A percentile compares a stretch with the other conserved stretches of the same genome.
phyloP scores from a whole-genome alignment of 176 grass and related monocot species.

The Aegilops tauschii region DNA sequence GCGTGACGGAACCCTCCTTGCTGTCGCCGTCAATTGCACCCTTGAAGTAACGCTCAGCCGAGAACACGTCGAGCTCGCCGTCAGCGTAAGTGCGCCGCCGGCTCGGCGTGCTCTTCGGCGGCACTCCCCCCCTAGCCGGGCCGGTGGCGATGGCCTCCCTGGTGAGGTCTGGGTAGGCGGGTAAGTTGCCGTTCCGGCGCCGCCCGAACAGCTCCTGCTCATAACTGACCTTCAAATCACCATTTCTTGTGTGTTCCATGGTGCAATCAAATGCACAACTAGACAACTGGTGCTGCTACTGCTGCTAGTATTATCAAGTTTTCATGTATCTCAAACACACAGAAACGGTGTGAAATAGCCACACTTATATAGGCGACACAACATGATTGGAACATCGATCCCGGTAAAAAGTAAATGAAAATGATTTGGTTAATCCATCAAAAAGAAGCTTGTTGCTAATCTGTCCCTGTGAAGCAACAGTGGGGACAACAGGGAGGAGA shows the following conservation, averaged over 20 bases:
- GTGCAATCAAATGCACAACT: not conserved
- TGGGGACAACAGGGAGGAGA: conserved; percentile 31
- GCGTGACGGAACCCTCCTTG: not conserved
- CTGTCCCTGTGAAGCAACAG: conserved; percentile 31
- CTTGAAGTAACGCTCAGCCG: conserved; percentile 71
- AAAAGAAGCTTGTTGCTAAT: not conserved
- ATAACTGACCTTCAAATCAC: conserved; percentile 23
- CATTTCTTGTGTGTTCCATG: conserved; percentile 31
- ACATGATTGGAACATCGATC: not conserved
- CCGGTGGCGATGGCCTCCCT: conserved; percentile 3
- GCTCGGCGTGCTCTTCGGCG: conserved; percentile 19
- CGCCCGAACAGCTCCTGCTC: conserved; percentile 8
- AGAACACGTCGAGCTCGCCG: conserved; percentile 75
- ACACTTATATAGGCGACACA: conserved; percentile 29
- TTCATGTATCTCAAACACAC: not conserved
- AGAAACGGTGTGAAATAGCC: not conserved
- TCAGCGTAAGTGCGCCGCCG: conserved; percentile 43
- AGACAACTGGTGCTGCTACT: not conserved
- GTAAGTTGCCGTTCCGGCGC: conserved; percentile 35
- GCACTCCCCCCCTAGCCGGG: not conserved
- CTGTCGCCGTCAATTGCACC: conserved; percentile 33
- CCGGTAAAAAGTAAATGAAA: not conserved
- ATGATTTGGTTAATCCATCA: not conserved
- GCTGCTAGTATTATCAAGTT: not conserved
- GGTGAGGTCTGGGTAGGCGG: conserved; percentile 40